Percentiles rank a stretch among this genome's conserved stretches.
Evolutionary conservation across 176 grass and related monocot species (phyloP).

Genomic region (Cenchrus americanus): DNA sequence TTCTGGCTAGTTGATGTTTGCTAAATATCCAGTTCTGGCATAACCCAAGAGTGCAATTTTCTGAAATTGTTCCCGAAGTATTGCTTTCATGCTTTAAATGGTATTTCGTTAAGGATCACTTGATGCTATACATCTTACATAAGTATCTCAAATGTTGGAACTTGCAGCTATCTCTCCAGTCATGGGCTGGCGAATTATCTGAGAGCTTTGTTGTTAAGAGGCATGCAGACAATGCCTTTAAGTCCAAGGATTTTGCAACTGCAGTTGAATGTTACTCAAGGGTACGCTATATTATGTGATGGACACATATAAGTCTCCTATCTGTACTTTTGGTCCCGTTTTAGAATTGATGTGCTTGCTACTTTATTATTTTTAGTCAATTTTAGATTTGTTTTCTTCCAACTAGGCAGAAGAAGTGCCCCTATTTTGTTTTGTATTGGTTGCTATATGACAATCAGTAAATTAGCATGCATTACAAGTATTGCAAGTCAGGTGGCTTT

Average conservation of each 20-base stretch:
- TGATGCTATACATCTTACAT: slow-evolving; percentile 24
- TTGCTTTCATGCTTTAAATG: not conserved
- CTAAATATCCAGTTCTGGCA: not conserved
- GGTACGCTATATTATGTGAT: slow-evolving; percentile 48
- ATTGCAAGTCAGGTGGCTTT: too few species aligned
- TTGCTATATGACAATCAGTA: not conserved
- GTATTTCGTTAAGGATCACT: not conserved
- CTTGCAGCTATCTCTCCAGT: slow-evolving; percentile 75
- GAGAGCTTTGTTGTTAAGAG: slow-evolving; percentile 72
- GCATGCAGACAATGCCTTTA: slow-evolving; percentile 71
- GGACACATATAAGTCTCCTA: not conserved
- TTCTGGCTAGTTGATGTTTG: slow-evolving; percentile 13
- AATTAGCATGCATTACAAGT: not conserved
- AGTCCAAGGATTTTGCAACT: slow-evolving; percentile 73
- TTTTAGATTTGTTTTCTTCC: not conserved
- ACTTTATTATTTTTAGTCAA: not conserved
- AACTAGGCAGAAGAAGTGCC: not conserved
- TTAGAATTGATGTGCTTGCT: not conserved
- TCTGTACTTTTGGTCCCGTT: not conserved
- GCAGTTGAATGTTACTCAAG: slow-evolving; percentile 67
- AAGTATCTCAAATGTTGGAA: slow-evolving; percentile 27
- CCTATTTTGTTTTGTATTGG: not conserved
- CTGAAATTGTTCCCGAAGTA: not conserved
- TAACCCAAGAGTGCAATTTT: not conserved
- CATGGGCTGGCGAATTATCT: slow-evolving; percentile 77